Base-by-base conservation (phyloP, 140 eudicot species). In the Anethum foeniculum region DNA sequence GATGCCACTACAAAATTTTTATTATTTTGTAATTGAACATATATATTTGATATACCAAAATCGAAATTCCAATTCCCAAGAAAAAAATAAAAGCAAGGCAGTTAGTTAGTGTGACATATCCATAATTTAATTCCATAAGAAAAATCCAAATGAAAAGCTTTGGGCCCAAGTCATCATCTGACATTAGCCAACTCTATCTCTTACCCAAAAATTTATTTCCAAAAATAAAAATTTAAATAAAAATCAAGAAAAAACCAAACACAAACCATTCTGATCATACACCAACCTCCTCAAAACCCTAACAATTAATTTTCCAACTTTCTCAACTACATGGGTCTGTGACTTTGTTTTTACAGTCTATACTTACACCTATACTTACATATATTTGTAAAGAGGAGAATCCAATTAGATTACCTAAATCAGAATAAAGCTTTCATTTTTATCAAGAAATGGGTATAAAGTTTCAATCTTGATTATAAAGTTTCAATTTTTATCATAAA, bases 141-240 rank as follows among this genome's bases (percentile, higher is more conserved):
- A 25, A 60, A 60, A n/a, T 52, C 12, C 69, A 67, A 67, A 4
- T 14, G 44, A 28, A 68, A 68, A 68, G 74, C 74, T 68, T 68
- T 68, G 41, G 74, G 74, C 74, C 28, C 74, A 68, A 68, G 74
- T 68, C 74, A 68, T 68, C 74, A 32, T 68, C 74, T 68, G 74
- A 68, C 44, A 18, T 68, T 25, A 62, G 71, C 71, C 44, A 34
- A 1, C 43, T 68, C 74, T 68, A 68, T 68, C 44, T 4, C 43
- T 43, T 32, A 16, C 41, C 41, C 25, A 68, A 34, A 65, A 4
- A 28, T 64, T 64, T 64, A 25, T 64, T 28, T 1, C 43, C 23
- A 5, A 28, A 34, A 28, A 25, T 9, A 8, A n/a, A 64, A 25
- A 5, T 19, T 5, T 6, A 21, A 56, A 18, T n/a, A 27, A 27